Evolutionary conservation across 2,329 filamentous ascomycete species (phyloP), one percentile per base, ranked within the genome.

Genomic region (Shiraia sp.): DNA sequence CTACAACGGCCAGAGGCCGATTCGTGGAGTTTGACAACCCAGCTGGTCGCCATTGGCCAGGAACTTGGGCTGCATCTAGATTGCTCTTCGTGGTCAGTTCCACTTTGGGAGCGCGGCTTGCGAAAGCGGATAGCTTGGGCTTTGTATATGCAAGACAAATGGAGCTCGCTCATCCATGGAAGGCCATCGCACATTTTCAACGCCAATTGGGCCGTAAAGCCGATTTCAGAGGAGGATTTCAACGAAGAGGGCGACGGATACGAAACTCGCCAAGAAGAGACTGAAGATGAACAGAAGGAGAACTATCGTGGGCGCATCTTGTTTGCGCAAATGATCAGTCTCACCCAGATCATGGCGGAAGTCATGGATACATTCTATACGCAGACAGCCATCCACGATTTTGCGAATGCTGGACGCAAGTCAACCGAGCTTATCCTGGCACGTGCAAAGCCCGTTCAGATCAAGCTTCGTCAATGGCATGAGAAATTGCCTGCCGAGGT

Each of bases 71-170:
- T 96, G 27, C 90, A 96, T 66, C 82, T 95, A 28, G 90, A 96
- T 69, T 95, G 90, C 72, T 82, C 86, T 4, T 77, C 78, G 37
- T 96, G 91, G 91, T 88, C 88, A 48, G 92, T 96, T 39, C 88
- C 90, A 19, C 78, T 79, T 0, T 96, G 90, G 90, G 90, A 96
- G 68, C 86, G 87, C 55, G 87, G 89, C 0, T 69, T 96, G 44
- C 80, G 91, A 47, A 93, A 92, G 66, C 82, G 91, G 34, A 79
- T 96, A 29, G 90, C 89, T 1, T 96, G 91, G 90, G 90, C 88
- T 2, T 71, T 95, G 36, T 95, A 93, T 66, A 92, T 95, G 86
- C 90, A 96, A 71, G 91, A 96, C 70, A 95, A 88, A 68, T 95
- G 90, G 90, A 88, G 87, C 12, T 85, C 90, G 2, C 75, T 95